Base-by-base conservation (phyloP, 2,329 filamentous ascomycete species). In the Fusarium transvaalense region DNA sequence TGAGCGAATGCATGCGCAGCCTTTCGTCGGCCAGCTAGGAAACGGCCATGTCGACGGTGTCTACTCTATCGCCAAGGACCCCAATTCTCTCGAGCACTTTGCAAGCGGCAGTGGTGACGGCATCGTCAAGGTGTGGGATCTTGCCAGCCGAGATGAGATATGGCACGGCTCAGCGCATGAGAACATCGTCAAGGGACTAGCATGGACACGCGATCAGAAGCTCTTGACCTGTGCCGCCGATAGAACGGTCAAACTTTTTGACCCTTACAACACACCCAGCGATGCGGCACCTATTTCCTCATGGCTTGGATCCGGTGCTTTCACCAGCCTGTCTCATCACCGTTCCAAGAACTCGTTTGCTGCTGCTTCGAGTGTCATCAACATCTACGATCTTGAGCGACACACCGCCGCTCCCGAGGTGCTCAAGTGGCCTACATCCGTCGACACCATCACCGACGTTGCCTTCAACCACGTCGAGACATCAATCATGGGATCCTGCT, bases 401-500 rank as follows among this genome's bases (percentile, higher is more conserved):
- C 91, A 93, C 59, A 93, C 91, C 29, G 90, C 92, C 1, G 92
- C 94, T 1, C 90, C 92, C 8, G 93, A 97, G 78, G 91, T 92
- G 25, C 85, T 97, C 15, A 86, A 89, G 66, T 97, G 94, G 93
- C 95, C 95, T 6, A 96, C 92, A 7, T 89, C 91, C 12, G 90
- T 92, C 61, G 96, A 97, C 79, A 98, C 96, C 6, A 96, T 98
- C 79, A 97, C 89, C 42, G 87, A 91, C 14, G 87, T 97, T 60
- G 87, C 92, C 41, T 97, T 98, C 83, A 99, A 98, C 81, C 91
- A 97, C 77, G 92, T 92, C 37, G 96, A 99, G 82, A 97, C 95
- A 1, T 97, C 93, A 0, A 88, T 99, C 42, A 83, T 99, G 31
- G 96, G 90, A 10, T 96, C 93, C 0, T 91, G 91, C 64, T 93